A percentile compares a stretch with the other conserved stretches of the same genome.
Evolutionary conservation across 1,139 yeast genomes (phyloP).

Genomic region (Diutina mesorugosa): DNA sequence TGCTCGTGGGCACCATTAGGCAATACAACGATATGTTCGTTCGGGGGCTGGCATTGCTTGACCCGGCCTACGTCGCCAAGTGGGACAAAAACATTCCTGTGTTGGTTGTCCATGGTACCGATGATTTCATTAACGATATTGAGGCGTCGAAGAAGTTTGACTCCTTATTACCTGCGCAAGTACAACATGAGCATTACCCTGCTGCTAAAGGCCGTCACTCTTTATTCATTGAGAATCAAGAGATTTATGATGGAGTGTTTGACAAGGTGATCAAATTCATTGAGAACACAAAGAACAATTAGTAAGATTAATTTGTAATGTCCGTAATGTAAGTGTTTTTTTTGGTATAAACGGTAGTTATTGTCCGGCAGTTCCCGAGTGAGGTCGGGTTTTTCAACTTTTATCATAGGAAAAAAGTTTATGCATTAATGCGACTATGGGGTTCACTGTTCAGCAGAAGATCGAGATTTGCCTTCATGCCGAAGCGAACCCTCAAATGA

Average conservation of each 20-base stretch:
- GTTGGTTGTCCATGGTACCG: constrained; percentile 20
- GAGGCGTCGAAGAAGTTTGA: constrained; percentile 39
- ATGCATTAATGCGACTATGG: constrained; percentile 19
- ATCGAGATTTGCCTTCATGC: constrained; percentile 57
- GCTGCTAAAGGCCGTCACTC: constrained; percentile 30
- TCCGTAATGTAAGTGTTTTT: background rate
- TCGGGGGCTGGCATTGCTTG: constrained; percentile 44
- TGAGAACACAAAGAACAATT: constrained; percentile 3
- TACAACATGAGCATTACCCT: constrained; percentile 15
- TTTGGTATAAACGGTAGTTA: background rate
- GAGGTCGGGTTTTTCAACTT: background rate
- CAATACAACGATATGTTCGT: constrained; percentile 49
- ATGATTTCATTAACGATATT: constrained; percentile 39
- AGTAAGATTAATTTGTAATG: constrained; percentile 8
- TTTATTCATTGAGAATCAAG: constrained; percentile 30
- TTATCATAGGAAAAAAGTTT: background rate
- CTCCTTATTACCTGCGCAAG: constrained; percentile 17
- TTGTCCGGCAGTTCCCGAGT: background rate
- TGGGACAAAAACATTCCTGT: constrained; percentile 29
- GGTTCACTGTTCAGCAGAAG: constrained; percentile 49
- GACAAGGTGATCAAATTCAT: constrained; percentile 28
- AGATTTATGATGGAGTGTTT: constrained; percentile 19
- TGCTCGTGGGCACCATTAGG: constrained; percentile 28
- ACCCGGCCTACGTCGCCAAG: constrained; percentile 26
- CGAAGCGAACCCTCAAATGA: constrained; percentile 54